Evolutionary conservation across 2,329 filamentous ascomycete genomes (phyloP), one percentile per base, ranked within the genome.

Genomic region (Chlorencoelia australis): DNA sequence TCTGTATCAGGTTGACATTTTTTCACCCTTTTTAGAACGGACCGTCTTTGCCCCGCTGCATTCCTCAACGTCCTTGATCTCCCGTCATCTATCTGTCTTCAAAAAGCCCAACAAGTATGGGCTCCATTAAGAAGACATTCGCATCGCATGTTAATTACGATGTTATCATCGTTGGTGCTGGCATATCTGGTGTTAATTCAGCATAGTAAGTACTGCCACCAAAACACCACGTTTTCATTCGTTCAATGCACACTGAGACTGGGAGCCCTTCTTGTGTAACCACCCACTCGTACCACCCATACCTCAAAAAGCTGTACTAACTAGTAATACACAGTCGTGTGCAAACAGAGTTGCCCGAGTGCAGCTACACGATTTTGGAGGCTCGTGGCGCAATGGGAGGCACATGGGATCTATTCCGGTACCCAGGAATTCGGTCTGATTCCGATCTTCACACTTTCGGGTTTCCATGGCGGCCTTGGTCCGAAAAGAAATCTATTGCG

Each of bases 361-460:
- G 67, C 25, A 69, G 58, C 2, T 87, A 82, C 52, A 66, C 71
- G 9, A 72, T 89, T 17, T 66, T 88, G 11, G 83, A 89, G 56
- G 68, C 66, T 2, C 75, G 83, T 21, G 63, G 68, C 33, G 61
- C 65, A 17, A 64, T 88, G 5, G 83, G 83, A 1, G 83, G 84
- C 1, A 89, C 83, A 0, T 88, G 83, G 83, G 76, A 81, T 49
- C 61, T 87, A 2, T 89, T 86, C 62, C 72, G 68, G 26, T 89
- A 86, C 48, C 82, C 81, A 0, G 79, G 83, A 6, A 79, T 84
- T 44, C 65, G 74, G 30, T 76, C 74, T 2, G 72, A 79, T 43
- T 75, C 72, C 0, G 73, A 79, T 49, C 61, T 79, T 6, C 68
- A 67, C 46, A 77, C 72, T 0, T 78, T 76, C 42, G 72, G 71